A percentile compares a stretch with the other conserved stretches of the same genome.
Conservation (phyloP, 1,139 yeast species). For the Diutina siamensis region DNA sequence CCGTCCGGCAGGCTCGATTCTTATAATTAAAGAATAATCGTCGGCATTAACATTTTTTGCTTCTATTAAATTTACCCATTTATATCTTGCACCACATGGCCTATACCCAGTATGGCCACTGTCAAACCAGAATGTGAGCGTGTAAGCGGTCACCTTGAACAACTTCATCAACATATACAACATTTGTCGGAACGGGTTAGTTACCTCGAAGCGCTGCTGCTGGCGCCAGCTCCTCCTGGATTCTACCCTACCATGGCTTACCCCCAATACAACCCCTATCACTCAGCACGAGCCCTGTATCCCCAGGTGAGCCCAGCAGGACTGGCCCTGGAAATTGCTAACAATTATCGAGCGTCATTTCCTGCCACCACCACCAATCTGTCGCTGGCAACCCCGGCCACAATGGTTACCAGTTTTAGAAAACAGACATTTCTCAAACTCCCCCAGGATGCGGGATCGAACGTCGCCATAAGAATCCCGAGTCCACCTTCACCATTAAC, state of each 20-base stretch:
- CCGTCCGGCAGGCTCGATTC: too few species aligned
- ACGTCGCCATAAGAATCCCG: not conserved
- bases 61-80: too few species aligned
- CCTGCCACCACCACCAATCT: not conserved
- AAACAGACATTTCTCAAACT: not conserved
- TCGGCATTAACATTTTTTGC: too few species aligned
- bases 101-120: not conserved
- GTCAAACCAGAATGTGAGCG: not conserved
- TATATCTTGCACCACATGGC: too few species aligned
- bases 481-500: not conserved
- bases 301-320: not conserved
- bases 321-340: not conserved
- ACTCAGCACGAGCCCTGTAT: not conserved
- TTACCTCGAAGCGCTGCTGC: not conserved
- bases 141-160: not conserved
- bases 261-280: not conserved
- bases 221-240: not conserved
- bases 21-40: too few species aligned
- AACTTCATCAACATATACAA: slow-evolving; percentile 2
- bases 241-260: not conserved
- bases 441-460: not conserved
- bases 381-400: not conserved
- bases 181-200: not conserved
- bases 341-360: not conserved
- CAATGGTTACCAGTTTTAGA: not conserved